Conservation (phyloP, 257 asterid genomes). For the Plantago major region DNA sequence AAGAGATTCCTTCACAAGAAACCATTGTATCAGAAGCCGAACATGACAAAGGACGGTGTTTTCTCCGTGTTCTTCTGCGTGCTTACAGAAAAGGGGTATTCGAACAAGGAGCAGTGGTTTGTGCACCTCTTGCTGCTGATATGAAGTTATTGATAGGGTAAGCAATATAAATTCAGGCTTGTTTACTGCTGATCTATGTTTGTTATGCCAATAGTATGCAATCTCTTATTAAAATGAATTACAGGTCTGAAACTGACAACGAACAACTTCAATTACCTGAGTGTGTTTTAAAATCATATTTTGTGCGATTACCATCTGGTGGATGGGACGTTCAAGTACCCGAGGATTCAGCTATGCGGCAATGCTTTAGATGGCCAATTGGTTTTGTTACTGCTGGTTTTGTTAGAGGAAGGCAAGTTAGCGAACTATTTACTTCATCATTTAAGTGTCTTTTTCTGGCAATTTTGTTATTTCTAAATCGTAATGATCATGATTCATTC, state of each 20-base stretch:
- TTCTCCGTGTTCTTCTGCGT: slow-evolving; percentile 53
- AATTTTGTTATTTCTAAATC: neutral
- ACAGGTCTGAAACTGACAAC: slow-evolving; percentile 45
- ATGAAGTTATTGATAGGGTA: slow-evolving; percentile 55
- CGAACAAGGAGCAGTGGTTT: slow-evolving; percentile 82
- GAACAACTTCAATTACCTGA: slow-evolving; percentile 55
- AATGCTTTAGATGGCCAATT: slow-evolving; percentile 56
- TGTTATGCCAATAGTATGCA: neutral
- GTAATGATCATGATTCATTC: slow-evolving; percentile 5
- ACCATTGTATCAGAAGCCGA: slow-evolving; percentile 23
- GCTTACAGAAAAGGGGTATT: slow-evolving; percentile 73
- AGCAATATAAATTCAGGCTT: slow-evolving; percentile 6
- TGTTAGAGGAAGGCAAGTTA: slow-evolving; percentile 76
- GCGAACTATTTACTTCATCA: neutral
- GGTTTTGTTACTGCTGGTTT: slow-evolving; percentile 86
- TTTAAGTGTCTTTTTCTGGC: neutral
- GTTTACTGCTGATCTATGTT: neutral
- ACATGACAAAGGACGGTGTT: slow-evolving; percentile 35
- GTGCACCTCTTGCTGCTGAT: slow-evolving; percentile 66
- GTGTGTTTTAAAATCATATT: slow-evolving; percentile 43
- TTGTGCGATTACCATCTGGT: slow-evolving; percentile 47
- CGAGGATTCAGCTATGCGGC: slow-evolving; percentile 32
- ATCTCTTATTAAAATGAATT: slow-evolving; percentile 12
- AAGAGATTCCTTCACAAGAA: slow-evolving; percentile 31
- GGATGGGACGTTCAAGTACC: slow-evolving; percentile 63